phyloP scores from a whole-genome alignment of 257 asterid genomes.

The Capsicum baccatum region DNA sequence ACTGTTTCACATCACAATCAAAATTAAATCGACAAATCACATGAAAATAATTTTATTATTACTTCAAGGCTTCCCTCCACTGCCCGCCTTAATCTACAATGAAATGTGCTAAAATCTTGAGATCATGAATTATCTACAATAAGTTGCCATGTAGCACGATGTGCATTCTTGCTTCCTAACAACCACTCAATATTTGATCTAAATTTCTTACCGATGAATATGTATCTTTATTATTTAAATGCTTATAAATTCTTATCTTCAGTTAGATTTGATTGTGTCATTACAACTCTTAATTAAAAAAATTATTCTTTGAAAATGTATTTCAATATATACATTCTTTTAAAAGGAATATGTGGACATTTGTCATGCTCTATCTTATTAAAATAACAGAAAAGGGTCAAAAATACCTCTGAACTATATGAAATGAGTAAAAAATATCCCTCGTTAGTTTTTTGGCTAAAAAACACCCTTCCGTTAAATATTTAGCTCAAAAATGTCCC shows the following conservation, averaged over 20 bases:
- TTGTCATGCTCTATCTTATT: neutral
- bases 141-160: neutral
- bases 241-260: neutral
- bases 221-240: neutral
- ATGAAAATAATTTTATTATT: neutral
- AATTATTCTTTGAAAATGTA: neutral
- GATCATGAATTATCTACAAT: neutral
- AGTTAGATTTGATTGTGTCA: neutral
- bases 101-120: neutral
- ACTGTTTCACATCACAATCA: neutral
- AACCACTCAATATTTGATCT: neutral
- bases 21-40: neutral
- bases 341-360: conserved; percentile 3
- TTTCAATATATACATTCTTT: neutral
- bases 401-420: too few species aligned
- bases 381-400: too few species aligned
- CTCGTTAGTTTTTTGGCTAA: too few species aligned
- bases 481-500: too few species aligned
- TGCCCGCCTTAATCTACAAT: neutral
- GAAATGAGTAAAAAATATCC: too few species aligned
- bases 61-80: neutral
- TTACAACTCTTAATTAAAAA: neutral
- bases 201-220: neutral
- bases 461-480: too few species aligned
- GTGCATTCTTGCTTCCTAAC: conserved; percentile 10